A percentile compares a stretch with the other conserved stretches of the same genome.
Evolutionary conservation across 2,329 filamentous ascomycete species (phyloP).

Genomic region (Neonectria neomacrospora): DNA sequence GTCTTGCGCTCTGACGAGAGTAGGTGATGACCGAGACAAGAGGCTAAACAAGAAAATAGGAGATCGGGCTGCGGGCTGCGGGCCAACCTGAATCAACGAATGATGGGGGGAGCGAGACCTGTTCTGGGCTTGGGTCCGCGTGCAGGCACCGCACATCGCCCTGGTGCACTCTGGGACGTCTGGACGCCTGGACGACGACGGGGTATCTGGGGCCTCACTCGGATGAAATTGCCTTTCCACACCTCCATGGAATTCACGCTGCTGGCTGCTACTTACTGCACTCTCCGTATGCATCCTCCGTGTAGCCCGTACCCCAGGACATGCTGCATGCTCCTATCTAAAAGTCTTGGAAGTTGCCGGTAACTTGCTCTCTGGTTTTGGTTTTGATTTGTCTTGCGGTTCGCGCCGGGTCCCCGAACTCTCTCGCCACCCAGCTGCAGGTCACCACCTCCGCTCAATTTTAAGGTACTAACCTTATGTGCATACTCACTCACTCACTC

Average conservation of each 20-base stretch:
- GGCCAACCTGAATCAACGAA: slow-evolving; percentile 18
- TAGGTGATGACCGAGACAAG: slow-evolving; percentile 36
- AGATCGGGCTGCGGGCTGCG: slow-evolving; percentile 17
- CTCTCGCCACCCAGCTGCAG: not conserved
- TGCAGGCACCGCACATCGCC: slow-evolving; percentile 13
- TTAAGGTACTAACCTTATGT: not conserved
- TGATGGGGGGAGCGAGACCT: not conserved
- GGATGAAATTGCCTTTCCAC: slow-evolving; percentile 25
- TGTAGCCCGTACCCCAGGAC: not conserved
- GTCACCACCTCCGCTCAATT: not conserved
- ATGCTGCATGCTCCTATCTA: not conserved
- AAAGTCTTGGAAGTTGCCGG: not conserved
- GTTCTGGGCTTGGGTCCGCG: not conserved
- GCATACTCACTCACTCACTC: not conserved
- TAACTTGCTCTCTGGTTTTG: not conserved
- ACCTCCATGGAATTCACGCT: not conserved
- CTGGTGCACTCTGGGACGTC: slow-evolving; percentile 2
- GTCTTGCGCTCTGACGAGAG: slow-evolving; percentile 37
- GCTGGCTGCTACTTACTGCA: not conserved
- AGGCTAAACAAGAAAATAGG: slow-evolving; percentile 14
- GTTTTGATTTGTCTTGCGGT: slow-evolving; percentile 16
- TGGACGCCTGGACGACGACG: not conserved
- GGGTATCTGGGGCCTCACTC: slow-evolving; percentile 4
- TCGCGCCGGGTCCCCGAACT: slow-evolving; percentile 12
- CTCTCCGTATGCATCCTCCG: not conserved